Percentiles rank a stretch among this genome's conserved stretches.
These are phyloP conservation scores for Flaveria sonorensis DNA, from an alignment of 129 eudicot genomes.

Conservation along the genomic window DNA sequence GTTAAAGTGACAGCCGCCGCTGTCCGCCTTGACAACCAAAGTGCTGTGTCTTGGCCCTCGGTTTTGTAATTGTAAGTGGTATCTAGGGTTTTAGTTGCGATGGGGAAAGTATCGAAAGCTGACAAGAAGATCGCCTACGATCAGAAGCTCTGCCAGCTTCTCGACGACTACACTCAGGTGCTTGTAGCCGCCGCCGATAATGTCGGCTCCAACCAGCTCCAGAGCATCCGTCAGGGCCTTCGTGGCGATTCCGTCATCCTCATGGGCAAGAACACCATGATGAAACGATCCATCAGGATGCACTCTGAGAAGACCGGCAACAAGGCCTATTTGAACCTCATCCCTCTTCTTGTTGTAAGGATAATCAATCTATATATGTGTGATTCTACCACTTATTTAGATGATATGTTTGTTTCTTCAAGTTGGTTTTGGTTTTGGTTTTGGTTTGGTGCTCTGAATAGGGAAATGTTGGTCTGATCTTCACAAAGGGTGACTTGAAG, in stretches of 20 bases:
- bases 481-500: conserved; percentile 74
- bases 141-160: conserved; percentile 56
- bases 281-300: conserved; percentile 68
- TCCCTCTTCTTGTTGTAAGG: conserved; percentile 62
- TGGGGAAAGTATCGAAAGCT: conserved; percentile 68
- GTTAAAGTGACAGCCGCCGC: no score
- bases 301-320: conserved; percentile 76
- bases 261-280: conserved; percentile 89
- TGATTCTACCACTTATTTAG: neutral
- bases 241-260: conserved; percentile 68
- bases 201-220: conserved; percentile 71
- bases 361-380: neutral
- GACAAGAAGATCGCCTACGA: conserved; percentile 81
- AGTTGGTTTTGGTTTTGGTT: neutral
- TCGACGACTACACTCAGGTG: conserved; percentile 67
- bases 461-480: conserved; percentile 82
- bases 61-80: no score
- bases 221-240: conserved; percentile 57
- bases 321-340: conserved; percentile 42
- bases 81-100: conserved; percentile 10
- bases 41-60: no score
- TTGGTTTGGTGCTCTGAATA: neutral
- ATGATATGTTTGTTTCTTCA: neutral
- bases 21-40: no score
- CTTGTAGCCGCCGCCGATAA: conserved; percentile 62